Percentiles rank a stretch among this genome's conserved stretches.
Conservation (phyloP, 1,284 basidiomycete genomes). For the Psilocybe mexicana region DNA sequence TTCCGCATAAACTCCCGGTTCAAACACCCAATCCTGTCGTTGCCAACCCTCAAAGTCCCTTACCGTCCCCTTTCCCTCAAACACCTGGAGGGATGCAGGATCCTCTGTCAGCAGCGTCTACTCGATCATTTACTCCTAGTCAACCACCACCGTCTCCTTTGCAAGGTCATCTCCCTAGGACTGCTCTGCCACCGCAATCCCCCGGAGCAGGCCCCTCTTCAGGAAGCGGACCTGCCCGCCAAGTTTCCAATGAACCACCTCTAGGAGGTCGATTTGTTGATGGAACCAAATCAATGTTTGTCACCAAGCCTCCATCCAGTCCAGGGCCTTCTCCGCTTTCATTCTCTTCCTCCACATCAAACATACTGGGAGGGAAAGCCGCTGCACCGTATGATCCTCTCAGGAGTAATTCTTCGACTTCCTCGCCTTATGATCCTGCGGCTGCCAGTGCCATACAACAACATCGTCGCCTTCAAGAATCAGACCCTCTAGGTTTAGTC, state of each 20-base stretch:
- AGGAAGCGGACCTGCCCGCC: constrained; percentile 27
- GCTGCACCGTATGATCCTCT: constrained; percentile 32
- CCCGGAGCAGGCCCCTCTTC: constrained; percentile 55
- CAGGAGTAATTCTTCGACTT: constrained; percentile 28
- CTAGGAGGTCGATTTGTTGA: constrained; percentile 68
- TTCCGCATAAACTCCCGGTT: constrained; percentile 25
- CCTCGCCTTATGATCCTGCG: constrained; percentile 25
- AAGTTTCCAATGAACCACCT: constrained; percentile 43
- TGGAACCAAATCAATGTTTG: constrained; percentile 77
- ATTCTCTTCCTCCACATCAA: constrained; percentile 31
- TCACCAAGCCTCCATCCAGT: constrained; percentile 37
- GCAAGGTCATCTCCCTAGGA: constrained; percentile 19
- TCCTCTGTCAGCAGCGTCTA: constrained; percentile 31
- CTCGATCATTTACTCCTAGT: constrained; percentile 25
- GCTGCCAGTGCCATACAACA: constrained; percentile 18
- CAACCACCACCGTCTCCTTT: constrained; percentile 27
- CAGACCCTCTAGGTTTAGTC: constrained; percentile 67
- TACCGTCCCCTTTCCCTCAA: constrained; percentile 28
- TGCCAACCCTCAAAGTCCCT: constrained; percentile 23
- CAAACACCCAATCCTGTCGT: constrained; percentile 23
- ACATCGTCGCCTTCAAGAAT: constrained; percentile 22
- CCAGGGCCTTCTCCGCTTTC: constrained; percentile 38
- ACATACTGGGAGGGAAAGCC: constrained; percentile 16
- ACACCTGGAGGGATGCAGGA: constrained; percentile 29
- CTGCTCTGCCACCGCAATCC: constrained; percentile 26